phyloP scores from a whole-genome alignment of 2,329 filamentous ascomycete genomes.

The Bipolaris sorokiniana region DNA sequence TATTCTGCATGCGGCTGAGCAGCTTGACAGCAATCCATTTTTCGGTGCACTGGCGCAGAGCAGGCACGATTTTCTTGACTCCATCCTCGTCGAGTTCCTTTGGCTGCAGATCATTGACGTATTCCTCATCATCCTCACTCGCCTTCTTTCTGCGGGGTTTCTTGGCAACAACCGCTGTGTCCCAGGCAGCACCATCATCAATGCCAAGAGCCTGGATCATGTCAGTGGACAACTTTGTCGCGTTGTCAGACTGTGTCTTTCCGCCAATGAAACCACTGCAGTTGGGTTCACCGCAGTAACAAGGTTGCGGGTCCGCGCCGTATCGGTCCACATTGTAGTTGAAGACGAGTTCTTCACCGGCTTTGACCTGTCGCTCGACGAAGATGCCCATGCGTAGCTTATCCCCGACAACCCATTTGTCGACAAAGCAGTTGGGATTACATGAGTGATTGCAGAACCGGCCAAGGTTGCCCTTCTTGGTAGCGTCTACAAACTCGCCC shows the following conservation, averaged over 20 bases:
- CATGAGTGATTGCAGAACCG: slow-evolving; percentile 99
- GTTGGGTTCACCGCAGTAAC: slow-evolving; percentile 93
- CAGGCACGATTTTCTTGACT: slow-evolving; percentile 93
- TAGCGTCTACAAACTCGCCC: slow-evolving; percentile 96
- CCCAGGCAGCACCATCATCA: slow-evolving; percentile 90
- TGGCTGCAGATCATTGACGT: slow-evolving; percentile 85
- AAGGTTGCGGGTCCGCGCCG: slow-evolving; percentile 93
- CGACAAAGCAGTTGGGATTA: slow-evolving; percentile 98
- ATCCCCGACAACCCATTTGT: slow-evolving; percentile 98
- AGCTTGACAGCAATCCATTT: slow-evolving; percentile 99
- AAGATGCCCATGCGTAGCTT: slow-evolving; percentile 99
- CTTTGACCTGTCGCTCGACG: slow-evolving; percentile 79
- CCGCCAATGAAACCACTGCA: slow-evolving; percentile 97
- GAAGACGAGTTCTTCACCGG: slow-evolving; percentile 95
- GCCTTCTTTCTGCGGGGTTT: slow-evolving; percentile 91
- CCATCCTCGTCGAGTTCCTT: slow-evolving; percentile 80
- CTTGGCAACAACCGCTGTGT: slow-evolving; percentile 79
- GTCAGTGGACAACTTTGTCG: slow-evolving; percentile 85
- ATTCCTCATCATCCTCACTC: slow-evolving; percentile 92
- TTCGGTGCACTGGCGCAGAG: slow-evolving; percentile 96
- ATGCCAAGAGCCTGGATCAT: slow-evolving; percentile 96
- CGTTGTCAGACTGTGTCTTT: slow-evolving; percentile 95
- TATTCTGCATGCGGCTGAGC: slow-evolving; percentile 82
- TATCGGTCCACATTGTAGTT: slow-evolving; percentile 99
- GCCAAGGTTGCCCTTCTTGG: slow-evolving; percentile 92